Base-by-base conservation (phyloP, 2,329 filamentous ascomycete species). In the Fusarium sp. region DNA sequence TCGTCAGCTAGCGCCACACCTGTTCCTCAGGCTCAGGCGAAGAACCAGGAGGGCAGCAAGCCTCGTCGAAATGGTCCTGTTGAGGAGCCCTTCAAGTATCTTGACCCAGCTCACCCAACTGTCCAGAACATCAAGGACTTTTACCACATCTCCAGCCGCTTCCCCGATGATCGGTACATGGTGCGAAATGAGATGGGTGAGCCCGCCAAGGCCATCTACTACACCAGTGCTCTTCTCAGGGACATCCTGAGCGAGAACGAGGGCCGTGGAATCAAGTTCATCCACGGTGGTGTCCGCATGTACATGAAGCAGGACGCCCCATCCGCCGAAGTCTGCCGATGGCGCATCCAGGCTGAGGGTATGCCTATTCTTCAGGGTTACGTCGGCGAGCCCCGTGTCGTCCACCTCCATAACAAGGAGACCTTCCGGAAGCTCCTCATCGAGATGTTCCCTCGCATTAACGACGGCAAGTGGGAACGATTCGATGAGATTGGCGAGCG, bases 291-390 rank as follows among this genome's bases (percentile, higher is more conserved):
- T 69, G 94, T 99, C 33, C 97, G 97, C 82, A 98, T 98, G 93
- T 99, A 97, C 79, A 96, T 98, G 84, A 97, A 97, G 83, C 95
- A 98, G 79, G 93, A 97, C 76, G 91, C 93, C 0, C 94, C 97
- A 64, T 91, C 90, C 5, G 90, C 91, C 34, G 91, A 94, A 59
- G 91, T 96, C 33, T 97, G 94, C 83, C 88, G 91, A 63, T 99
- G 96, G 96, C 89, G 96, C 50, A 96, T 99, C 74, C 96, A 99
- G 83, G 92, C 91, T 11, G 96, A 99, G 80, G 96, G 96, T 23
- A 89, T 99, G 82, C 89, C 91, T 9, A 93, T 99, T 71, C 85
- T 97, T 34, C 92, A 97, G 77, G 92, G 93, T 25, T 98, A 96
- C 86, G 90, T 98, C 2, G 93, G 93, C 18, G 87, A 91, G 71